Base-by-base conservation (phyloP, 495 filamentous ascomycete species). In the Clavariopsis aquatica region DNA sequence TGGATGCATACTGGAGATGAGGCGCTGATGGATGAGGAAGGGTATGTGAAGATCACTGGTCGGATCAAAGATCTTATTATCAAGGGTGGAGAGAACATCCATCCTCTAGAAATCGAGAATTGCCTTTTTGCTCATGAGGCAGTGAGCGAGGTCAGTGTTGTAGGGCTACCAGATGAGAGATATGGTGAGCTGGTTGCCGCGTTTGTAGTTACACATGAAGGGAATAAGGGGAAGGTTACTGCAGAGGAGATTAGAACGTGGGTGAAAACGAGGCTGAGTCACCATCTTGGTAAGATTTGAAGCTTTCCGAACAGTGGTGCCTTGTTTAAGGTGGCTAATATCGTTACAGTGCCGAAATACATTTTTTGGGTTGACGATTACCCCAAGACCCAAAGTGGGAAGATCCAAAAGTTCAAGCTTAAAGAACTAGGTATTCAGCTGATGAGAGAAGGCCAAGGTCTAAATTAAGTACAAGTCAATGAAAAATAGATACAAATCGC, bases 321-420 rank as follows among this genome's bases (percentile, higher is more conserved):
- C 31, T 31, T 29, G 6, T 15, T 2, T 8, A n/a, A 19, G 28
- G 29, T 52, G 10, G 36, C 59, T 62, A 29, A 62, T 49, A 15
- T 2, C 27, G 2, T 23, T 38, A 80, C 47, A 82, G 91, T 90
- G 54, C 94, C 94, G 0, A 96, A 93, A 74, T 84, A 95, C 74
- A 85, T 97, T 31, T 97, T 96, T 75, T 96, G 90, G 81, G 78
- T 89, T 1, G 83, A 86, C 0, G 80, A 84, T 9, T 94, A 90
- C 70, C 94, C 94, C 8, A 97, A 96, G 81, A 98, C 94, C 22
- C 89, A 91, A 20, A 96, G 91, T 73, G 94, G 94, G 29, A 98
- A 98, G 82, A 94, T 98, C 45, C 91, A 96, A 79, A 97, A 96
- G 28, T 97, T 89, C 76, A 95, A 90, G 74, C 77, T 98, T 69